phyloP scores from a whole-genome alignment of 2,329 filamentous ascomycete species.

The Zasmidium angulare region DNA sequence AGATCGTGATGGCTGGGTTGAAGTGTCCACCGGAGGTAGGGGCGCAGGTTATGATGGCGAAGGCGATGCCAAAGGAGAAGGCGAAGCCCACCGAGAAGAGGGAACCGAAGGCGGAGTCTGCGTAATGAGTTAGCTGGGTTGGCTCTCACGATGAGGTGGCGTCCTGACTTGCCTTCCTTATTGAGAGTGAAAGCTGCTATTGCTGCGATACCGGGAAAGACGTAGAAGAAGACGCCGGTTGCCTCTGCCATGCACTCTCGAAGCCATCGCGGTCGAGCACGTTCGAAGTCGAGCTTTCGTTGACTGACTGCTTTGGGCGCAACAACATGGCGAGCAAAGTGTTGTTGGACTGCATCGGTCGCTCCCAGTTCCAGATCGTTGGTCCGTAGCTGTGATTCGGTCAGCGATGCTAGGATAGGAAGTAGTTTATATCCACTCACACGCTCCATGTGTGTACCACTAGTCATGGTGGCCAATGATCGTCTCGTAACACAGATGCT shows the following conservation, averaged over 20 bases:
- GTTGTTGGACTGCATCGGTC: constrained; percentile 54
- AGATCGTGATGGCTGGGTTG: constrained; percentile 39
- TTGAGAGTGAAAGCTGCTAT: constrained; percentile 53
- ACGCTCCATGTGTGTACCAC: constrained; percentile 12
- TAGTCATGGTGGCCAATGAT: constrained; percentile 5
- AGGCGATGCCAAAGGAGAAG: constrained; percentile 58
- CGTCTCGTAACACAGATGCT: background rate
- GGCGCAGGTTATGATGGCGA: constrained; percentile 59
- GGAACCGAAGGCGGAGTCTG: constrained; percentile 47
- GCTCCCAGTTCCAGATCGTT: constrained; percentile 52
- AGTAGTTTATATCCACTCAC: constrained; percentile 2
- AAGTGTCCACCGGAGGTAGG: constrained; percentile 50
- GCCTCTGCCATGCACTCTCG: constrained; percentile 58
- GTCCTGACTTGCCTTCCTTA: constrained; percentile 25
- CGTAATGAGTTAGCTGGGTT: too few relatives aligned
- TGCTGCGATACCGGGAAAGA: constrained; percentile 53
- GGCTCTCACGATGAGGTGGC: background rate
- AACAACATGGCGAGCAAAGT: constrained; percentile 53
- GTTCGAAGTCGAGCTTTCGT: constrained; percentile 56
- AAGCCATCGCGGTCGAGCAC: constrained; percentile 53
- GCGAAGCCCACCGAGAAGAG: constrained; percentile 58
- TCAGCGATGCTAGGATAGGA: constrained; percentile 3
- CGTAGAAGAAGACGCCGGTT: constrained; percentile 54
- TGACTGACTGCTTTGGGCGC: constrained; percentile 53
- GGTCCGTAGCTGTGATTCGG: constrained; percentile 22